Evolutionary conservation across 116 monocot species (phyloP).

Genomic region (Iris pallida): DNA sequence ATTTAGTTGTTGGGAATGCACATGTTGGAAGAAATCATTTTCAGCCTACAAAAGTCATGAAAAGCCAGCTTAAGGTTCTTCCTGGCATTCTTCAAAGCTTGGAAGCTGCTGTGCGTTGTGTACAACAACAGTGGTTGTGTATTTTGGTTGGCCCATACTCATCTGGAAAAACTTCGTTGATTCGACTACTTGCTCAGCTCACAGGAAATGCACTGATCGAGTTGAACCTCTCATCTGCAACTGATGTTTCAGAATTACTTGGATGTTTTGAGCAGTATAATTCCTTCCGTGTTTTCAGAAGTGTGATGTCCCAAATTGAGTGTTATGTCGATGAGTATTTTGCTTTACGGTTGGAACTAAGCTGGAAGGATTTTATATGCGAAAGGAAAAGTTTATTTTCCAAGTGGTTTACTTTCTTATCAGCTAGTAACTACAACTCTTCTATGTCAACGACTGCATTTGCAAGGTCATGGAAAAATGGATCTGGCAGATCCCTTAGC

Average conservation of each 20-base stretch:
- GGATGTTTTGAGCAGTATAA: conserved; percentile 97
- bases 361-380: conserved; percentile 41
- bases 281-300: conserved; percentile 45
- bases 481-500: conserved; percentile 27
- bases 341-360: conserved; percentile 32
- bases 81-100: conserved; percentile 43
- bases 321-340: conserved; percentile 75
- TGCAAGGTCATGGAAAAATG: conserved; percentile 14
- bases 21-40: conserved; percentile 52
- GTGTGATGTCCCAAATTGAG: conserved; percentile 50
- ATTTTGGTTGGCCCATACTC: conserved; percentile 83
- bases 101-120: conserved; percentile 72
- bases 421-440: conserved; percentile 19
- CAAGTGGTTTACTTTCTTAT: conserved; percentile 63
- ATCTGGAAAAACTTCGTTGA: conserved; percentile 82
- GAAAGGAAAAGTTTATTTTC: conserved; percentile 52
- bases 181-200: conserved; percentile 75
- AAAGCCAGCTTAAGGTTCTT: conserved; percentile 44
- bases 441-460: conserved; percentile 19
- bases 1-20: conserved; percentile 61
- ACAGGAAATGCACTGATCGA: conserved; percentile 81
- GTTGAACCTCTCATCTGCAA: conserved; percentile 85
- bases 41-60: conserved; percentile 58
- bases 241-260: conserved; percentile 93
- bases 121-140: conserved; percentile 73